Base-by-base conservation (phyloP, 2,329 filamentous ascomycete genomes). In the Aspergillus sp. region DNA sequence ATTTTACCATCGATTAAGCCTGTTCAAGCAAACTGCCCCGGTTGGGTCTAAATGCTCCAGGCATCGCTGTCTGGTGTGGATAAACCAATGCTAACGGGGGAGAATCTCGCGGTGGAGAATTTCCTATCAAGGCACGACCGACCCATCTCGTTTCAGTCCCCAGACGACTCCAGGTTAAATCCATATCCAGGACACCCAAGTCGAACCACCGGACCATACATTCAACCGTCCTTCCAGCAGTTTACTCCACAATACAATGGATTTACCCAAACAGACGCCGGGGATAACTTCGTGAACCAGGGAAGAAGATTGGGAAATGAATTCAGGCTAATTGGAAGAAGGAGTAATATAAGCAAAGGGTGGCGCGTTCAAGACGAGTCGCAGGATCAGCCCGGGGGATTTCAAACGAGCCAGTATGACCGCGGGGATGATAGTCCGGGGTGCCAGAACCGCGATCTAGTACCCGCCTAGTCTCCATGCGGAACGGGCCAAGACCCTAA, bases 401-500 rank as follows among this genome's bases (percentile, higher is more conserved):
- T n/a, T 16, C n/a, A 36, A 47, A 44, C 11, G 13, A 45, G 30
- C 47, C 44, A 50, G 36, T 43, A 17, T 42, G 20, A 42, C 30
- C 22, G 51, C 36, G 30, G 51, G 48, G 47, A 30, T 36, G n/a
- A n/a, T 5, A 35, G 47, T 47, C 51, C 24, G 51, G 51, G 47
- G 51, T 46, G 36, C 47, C 44, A 45, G 43, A 22, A 42, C 22
- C 42, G 47, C 43, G 33, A 44, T 45, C 47, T 50, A 50, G 47
- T 47, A 32, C 22, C 47, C 45, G 38, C 10, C 26, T 30, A 30
- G 45, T 48, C 41, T 32, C 48, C 44, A 56, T 40, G 35, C 14
- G 48, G 35, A 52, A 43, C n/a, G 45, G 54, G 51, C 54, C 54
- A 56, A 51, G 35, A 11, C 26, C 51, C 45, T 42, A 54, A 53